These are phyloP conservation scores for Exutisphaerella laricina DNA, from an alignment of 2,329 filamentous ascomycete species.

Conservation along the genomic window DNA sequence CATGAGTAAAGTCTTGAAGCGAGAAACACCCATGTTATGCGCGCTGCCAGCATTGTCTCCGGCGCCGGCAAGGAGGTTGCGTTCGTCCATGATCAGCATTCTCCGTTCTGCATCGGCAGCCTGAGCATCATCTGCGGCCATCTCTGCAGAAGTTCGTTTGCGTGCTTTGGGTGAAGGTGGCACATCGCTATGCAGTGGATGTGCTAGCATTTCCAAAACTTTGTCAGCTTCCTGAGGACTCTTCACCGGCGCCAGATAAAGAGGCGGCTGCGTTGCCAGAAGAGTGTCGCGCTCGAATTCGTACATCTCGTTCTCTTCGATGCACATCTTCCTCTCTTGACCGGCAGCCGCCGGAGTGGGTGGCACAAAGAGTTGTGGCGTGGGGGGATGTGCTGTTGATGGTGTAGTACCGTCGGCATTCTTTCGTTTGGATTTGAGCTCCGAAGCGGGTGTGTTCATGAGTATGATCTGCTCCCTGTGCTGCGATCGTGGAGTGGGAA, in stretches of 20 bases:
- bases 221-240: conserved; percentile 63
- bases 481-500: conserved; percentile 71
- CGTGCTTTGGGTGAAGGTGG: conserved; percentile 81
- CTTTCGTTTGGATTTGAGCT: conserved; percentile 45
- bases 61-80: conserved; percentile 58
- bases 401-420: conserved; percentile 18
- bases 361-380: conserved; percentile 49
- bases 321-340: conserved; percentile 55
- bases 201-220: conserved; percentile 64
- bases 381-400: conserved; percentile 47
- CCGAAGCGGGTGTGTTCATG: conserved; percentile 59
- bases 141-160: conserved; percentile 89
- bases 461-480: conserved; percentile 72
- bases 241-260: conserved; percentile 72
- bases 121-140: conserved; percentile 89
- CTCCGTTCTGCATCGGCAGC: conserved; percentile 85
- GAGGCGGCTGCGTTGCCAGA: conserved; percentile 64
- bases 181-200: conserved; percentile 69
- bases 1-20: conserved; percentile 84
- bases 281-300: conserved; percentile 72
- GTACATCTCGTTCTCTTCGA: conserved; percentile 68
- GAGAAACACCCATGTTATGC: conserved; percentile 75
- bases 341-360: conserved; percentile 1
- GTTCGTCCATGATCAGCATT: conserved; percentile 88
- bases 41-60: conserved; percentile 65